Evolutionary conservation across 257 asterid species (phyloP).

Genomic region (Echites panduratus): DNA sequence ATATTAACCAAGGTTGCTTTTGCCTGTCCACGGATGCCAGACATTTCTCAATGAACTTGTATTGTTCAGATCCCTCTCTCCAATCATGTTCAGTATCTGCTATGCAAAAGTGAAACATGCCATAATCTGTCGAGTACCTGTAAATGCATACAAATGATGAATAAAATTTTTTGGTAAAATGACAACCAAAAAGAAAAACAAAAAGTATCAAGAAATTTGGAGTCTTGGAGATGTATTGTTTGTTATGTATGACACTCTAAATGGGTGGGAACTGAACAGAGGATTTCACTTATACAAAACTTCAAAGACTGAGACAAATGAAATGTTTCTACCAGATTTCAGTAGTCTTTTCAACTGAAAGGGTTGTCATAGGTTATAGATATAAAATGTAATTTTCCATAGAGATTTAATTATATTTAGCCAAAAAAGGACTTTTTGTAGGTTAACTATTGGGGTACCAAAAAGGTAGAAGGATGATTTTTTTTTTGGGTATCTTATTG

Average conservation of each 20-base stretch:
- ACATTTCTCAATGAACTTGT: constrained; percentile 30
- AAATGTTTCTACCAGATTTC: not conserved
- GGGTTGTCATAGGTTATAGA: not conserved
- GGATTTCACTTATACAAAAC: not conserved
- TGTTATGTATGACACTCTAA: no score
- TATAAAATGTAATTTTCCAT: no score
- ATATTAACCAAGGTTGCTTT: constrained; percentile 40
- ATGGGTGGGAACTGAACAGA: not conserved
- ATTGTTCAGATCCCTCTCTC: constrained; percentile 41
- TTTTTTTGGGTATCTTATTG: no score
- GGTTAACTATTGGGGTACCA: no score
- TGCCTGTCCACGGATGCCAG: constrained; percentile 35
- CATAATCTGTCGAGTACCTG: constrained; percentile 73
- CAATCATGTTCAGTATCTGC: constrained; percentile 40
- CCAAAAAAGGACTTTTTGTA: no score
- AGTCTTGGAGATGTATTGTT: not conserved
- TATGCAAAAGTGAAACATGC: constrained; percentile 52
- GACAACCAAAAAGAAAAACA: not conserved
- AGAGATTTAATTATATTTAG: no score
- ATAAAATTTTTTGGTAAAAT: not conserved
- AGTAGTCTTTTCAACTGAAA: not conserved
- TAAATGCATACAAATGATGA: not conserved
- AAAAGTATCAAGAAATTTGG: not conserved
- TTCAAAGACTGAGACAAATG: not conserved
- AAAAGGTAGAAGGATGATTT: no score